Evolutionary conservation across 441 rosid genomes (phyloP).

Genomic region (Syzygium syzygioides): DNA sequence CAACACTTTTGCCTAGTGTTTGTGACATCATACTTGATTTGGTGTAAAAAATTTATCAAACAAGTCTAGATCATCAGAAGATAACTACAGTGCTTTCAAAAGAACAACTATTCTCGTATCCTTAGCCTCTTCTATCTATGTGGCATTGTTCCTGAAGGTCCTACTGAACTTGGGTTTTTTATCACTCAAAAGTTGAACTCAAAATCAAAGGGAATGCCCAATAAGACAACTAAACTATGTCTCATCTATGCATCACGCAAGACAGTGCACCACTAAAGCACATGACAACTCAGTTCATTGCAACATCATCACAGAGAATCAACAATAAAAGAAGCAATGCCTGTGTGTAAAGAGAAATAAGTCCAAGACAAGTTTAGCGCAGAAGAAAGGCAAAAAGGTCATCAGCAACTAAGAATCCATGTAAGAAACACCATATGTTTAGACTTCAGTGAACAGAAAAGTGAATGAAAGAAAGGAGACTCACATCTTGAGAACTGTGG

Average conservation of each 20-base stretch:
- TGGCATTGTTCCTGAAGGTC: not conserved
- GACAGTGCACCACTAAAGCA: not conserved
- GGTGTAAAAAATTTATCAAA: not conserved
- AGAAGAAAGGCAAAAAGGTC: not conserved
- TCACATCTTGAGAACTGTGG: constrained; percentile 36
- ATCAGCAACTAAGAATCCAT: not conserved
- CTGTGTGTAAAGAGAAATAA: not conserved
- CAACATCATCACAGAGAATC: not conserved
- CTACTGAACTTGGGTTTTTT: not conserved
- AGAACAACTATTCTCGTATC: not conserved
- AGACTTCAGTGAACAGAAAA: not conserved
- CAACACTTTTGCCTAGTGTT: not conserved
- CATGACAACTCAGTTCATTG: not conserved
- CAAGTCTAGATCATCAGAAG: not conserved
- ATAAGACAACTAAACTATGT: not conserved
- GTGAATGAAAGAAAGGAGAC: constrained; percentile 16
- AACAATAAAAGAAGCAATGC: not conserved
- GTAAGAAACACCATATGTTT: not conserved
- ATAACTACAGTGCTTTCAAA: not conserved
- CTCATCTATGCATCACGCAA: not conserved
- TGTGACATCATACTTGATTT: not conserved
- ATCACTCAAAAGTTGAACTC: not conserved
- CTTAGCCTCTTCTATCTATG: not conserved
- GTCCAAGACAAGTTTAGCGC: not conserved
- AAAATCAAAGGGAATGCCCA: not conserved